These are phyloP conservation scores for Phytophthora pisi DNA, from an alignment of 352 stramenopile species.

Conservation along the genomic window DNA sequence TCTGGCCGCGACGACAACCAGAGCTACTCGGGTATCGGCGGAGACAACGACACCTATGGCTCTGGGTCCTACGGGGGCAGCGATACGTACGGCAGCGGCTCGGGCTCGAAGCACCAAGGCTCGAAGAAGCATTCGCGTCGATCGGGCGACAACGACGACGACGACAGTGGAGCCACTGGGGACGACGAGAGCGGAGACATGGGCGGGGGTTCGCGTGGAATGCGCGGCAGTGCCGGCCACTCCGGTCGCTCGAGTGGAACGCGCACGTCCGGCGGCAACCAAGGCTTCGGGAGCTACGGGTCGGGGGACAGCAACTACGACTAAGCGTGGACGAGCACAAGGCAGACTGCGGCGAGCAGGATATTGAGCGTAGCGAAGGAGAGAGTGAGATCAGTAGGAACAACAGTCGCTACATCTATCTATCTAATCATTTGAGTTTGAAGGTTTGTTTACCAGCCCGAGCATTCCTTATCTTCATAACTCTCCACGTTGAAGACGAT, in stretches of 20 bases:
- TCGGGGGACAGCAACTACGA: constrained; percentile 18
- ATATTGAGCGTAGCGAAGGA: neutral
- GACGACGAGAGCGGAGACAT: constrained; percentile 8
- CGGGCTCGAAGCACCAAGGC: constrained; percentile 6
- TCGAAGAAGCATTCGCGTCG: constrained; percentile 9
- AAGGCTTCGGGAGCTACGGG: constrained; percentile 13
- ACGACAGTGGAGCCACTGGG: constrained; percentile 3
- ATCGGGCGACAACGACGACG: constrained; percentile 14
- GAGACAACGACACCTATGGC: neutral
- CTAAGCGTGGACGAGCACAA: neutral
- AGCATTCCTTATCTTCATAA: neutral
- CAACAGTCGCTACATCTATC: neutral
- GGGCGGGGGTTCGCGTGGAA: neutral
- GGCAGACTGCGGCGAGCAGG: neutral
- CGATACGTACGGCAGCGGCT: constrained; percentile 5
- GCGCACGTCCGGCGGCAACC: constrained; percentile 8
- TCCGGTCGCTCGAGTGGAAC: constrained; percentile 9
- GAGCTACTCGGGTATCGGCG: constrained; percentile 5
- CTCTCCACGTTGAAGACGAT: constrained; percentile 5
- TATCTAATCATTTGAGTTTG: neutral
- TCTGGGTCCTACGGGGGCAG: neutral
- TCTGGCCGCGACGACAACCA: constrained; percentile 9
- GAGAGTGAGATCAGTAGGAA: neutral
- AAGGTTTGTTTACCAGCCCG: constrained; percentile 2
- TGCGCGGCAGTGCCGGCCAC: too few species aligned